These are phyloP conservation scores for Erysimum cheiri DNA, from an alignment of 441 rosid genomes.

Conservation along the genomic window DNA sequence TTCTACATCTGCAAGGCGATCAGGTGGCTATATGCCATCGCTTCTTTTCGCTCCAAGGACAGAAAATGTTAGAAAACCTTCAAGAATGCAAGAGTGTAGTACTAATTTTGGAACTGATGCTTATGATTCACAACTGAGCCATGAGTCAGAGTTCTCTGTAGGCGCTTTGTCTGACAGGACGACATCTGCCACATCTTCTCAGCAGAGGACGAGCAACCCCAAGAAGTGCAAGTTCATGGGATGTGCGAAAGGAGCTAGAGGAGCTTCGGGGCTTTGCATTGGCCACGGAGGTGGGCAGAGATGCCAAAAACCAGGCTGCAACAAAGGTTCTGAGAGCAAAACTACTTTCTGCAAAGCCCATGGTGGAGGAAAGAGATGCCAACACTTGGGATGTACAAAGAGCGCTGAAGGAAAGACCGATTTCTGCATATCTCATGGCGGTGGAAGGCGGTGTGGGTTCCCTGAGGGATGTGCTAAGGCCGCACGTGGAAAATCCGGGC, in stretches of 20 bases:
- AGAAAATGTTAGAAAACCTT: constrained; percentile 43
- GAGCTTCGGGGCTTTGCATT: constrained; percentile 89
- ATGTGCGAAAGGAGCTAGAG: constrained; percentile 87
- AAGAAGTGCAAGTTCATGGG: constrained; percentile 82
- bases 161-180: constrained; percentile 64
- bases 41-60: constrained; percentile 77
- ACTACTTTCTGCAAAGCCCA: constrained; percentile 93
- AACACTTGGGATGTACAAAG: constrained; percentile 90
- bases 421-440: constrained; percentile 90
- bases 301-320: constrained; percentile 86
- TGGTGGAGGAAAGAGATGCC: constrained; percentile 95
- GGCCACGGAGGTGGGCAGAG: constrained; percentile 98
- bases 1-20: constrained; percentile 89
- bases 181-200: constrained; percentile 58
- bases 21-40: constrained; percentile 88
- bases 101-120: constrained; percentile 49
- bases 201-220: constrained; percentile 53
- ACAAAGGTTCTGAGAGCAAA: constrained; percentile 89
- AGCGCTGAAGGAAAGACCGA: constrained; percentile 98
- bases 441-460: constrained; percentile 83
- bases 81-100: constrained; percentile 52
- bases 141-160: constrained; percentile 65
- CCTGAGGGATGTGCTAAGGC: constrained; percentile 79
- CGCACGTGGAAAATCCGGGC: constrained; percentile 92
- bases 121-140: constrained; percentile 52